phyloP scores from a whole-genome alignment of 2,329 filamentous ascomycete genomes.

The Talaromyces marneffei region DNA sequence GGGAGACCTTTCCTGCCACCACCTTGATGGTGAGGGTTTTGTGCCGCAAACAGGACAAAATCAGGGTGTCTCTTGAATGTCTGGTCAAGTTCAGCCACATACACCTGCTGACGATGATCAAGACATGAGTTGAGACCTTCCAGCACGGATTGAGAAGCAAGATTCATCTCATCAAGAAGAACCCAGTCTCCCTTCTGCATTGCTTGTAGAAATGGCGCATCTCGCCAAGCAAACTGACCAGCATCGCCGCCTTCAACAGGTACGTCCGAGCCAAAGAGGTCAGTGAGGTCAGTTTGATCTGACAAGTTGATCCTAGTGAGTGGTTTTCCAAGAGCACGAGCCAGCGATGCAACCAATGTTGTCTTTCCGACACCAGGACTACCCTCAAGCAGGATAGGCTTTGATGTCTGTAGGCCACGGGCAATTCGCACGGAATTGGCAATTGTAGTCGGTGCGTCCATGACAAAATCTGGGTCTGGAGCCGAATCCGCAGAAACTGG shows the following conservation, averaged over 20 bases:
- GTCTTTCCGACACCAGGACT: conserved; percentile 99
- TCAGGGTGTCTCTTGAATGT: conserved; percentile 83
- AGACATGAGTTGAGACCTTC: conserved; percentile 95
- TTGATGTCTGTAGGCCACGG: conserved; percentile 78
- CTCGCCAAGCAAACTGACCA: conserved; percentile 89
- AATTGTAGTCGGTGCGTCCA: conserved; percentile 83
- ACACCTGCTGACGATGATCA: conserved; percentile 92
- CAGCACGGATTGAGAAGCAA: conserved; percentile 92
- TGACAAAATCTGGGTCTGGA: conserved; percentile 61
- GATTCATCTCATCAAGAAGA: conserved; percentile 94
- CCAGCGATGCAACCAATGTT: conserved; percentile 79
- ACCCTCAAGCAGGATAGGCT: conserved; percentile 90
- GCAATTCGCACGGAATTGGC: conserved; percentile 87
- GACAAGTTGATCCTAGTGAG: conserved; percentile 94
- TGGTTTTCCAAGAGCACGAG: conserved; percentile 70
- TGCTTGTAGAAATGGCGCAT: conserved; percentile 88
- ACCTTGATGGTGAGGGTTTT: conserved; percentile 96
- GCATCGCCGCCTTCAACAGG: conserved; percentile 88
- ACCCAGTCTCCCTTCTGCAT: conserved; percentile 99
- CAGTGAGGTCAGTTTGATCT: conserved; percentile 95
- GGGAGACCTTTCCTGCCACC: conserved; percentile 92
- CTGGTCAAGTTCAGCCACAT: conserved; percentile 90
- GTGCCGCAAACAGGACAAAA: conserved; percentile 93
- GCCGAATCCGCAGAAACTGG: conserved; percentile 46
- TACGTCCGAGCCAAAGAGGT: conserved; percentile 93